Evolutionary conservation across 306 rosid species (phyloP), one percentile per base, ranked within the genome.

Genomic region (Medicago arabica): DNA sequence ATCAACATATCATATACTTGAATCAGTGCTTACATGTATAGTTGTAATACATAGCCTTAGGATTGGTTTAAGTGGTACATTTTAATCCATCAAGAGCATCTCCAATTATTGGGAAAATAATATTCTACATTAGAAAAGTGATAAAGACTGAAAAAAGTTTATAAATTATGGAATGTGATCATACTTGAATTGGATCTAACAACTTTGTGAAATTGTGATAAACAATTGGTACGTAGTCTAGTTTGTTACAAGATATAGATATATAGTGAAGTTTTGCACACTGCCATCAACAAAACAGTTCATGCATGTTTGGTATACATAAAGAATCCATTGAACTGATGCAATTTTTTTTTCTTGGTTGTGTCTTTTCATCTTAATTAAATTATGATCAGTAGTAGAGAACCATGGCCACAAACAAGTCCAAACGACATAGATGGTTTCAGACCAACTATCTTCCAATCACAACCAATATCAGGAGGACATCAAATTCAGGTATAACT

Each of bases 401-500:
- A 88, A 21, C 71, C 84, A 9, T 91, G 90, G 95, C 81, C 86
- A 44, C 93, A 83, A 65, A 82, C 77, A 21, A 82, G 59, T 78
- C 58, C 87, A 15, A 84, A 61, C 25, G 89, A 89, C 69, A 61
- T 84, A 67, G 93, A 84, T 44, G 82, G 82, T 38, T 80, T 68
- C 60, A 85, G 78, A 79, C 73, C 83, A 73, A 63, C 82, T 41
- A 73, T 87, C 59, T 78, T 90, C 55, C 90, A 68, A 60, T 68
- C 88, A 47, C 92, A 84, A 58, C 85, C 81, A 64, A 83, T 76
- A 41, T 55, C 89, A 39, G 83, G 82, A 21, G 88, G 76, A 9
- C 87, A 82, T 82, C 89, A 88, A 84, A 67, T 83, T 72, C 92
- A 91, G 98, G 98, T 91, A 85, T 61, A 6, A 31, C 49, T 69